Conservation (phyloP, 2,329 filamentous ascomycete genomes). For the Aspergillus costaricaensis region DNA sequence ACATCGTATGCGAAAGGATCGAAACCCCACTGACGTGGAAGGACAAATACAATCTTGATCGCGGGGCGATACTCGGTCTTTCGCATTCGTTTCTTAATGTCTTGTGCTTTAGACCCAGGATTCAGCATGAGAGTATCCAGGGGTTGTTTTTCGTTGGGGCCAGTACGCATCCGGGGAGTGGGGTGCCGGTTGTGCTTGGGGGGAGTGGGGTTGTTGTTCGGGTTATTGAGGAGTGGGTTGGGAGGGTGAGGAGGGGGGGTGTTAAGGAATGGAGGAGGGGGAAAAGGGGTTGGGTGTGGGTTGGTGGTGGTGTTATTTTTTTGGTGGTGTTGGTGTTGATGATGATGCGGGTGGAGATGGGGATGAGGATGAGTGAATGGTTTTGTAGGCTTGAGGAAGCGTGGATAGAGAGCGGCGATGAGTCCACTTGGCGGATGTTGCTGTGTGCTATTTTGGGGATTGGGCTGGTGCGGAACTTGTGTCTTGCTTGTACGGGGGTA, state of each 20-base stretch:
- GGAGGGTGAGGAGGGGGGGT: background rate
- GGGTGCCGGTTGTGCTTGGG: constrained; percentile 62
- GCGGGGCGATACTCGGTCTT: constrained; percentile 71
- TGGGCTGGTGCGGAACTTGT: too few species aligned
- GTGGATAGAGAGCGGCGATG: background rate
- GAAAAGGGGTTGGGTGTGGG: too few species aligned
- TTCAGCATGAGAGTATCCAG: constrained; percentile 25
- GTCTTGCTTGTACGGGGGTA: too few species aligned
- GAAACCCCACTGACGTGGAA: constrained; percentile 70
- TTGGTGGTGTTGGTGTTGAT: background rate
- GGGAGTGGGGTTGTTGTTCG: constrained; percentile 19
- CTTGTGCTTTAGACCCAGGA: constrained; percentile 34
- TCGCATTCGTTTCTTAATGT: constrained; percentile 68
- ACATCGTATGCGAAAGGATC: constrained; percentile 62
- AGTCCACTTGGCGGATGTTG: background rate
- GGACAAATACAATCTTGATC: constrained; percentile 70
- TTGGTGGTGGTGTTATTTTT: background rate
- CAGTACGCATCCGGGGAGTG: constrained; percentile 73
- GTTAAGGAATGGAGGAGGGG: too few species aligned
- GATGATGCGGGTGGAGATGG: background rate
- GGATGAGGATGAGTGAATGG: background rate
- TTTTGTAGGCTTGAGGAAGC: background rate
- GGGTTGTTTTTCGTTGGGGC: constrained; percentile 71
- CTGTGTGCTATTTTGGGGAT: background rate
- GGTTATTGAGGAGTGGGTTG: background rate